Evolutionary conservation across 257 asterid genomes (phyloP).

Genomic region (Fraxinus excelsior): DNA sequence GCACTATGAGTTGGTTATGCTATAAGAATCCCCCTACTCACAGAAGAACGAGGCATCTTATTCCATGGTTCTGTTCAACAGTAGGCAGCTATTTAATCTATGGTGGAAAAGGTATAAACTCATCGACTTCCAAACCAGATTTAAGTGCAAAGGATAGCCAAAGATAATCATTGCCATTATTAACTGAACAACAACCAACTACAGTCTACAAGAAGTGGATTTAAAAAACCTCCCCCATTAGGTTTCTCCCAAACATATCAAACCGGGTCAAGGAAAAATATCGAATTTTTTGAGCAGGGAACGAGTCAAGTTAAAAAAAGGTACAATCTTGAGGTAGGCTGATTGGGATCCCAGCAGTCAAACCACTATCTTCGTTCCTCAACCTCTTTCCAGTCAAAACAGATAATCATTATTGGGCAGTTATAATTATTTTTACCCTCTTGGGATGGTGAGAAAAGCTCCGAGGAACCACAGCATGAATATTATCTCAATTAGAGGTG

Average conservation of each 20-base stretch:
- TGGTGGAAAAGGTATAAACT: not conserved
- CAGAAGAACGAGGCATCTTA: not conserved
- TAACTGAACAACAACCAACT: not conserved
- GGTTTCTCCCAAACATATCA: too few relatives aligned
- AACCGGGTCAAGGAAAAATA: too few relatives aligned
- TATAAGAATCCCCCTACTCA: not conserved
- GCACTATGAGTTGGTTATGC: too few relatives aligned
- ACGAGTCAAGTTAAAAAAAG: too few relatives aligned
- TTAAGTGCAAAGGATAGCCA: not conserved
- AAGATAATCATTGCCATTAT: not conserved
- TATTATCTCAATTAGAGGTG: not conserved
- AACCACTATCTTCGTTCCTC: too few relatives aligned
- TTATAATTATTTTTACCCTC: not conserved
- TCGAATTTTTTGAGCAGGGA: too few relatives aligned
- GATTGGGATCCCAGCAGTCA: too few relatives aligned
- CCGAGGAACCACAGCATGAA: not conserved
- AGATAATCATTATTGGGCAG: constrained; percentile 1
- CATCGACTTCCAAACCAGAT: not conserved
- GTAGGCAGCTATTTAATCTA: not conserved
- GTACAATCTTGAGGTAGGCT: too few relatives aligned
- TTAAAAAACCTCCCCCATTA: not conserved
- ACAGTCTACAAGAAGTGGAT: not conserved
- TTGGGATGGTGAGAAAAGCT: not conserved
- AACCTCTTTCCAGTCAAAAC: not conserved
- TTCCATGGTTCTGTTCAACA: not conserved